Base-by-base conservation (phyloP, 148 eudicot genomes). In the Hydrangea macrophylla region DNA sequence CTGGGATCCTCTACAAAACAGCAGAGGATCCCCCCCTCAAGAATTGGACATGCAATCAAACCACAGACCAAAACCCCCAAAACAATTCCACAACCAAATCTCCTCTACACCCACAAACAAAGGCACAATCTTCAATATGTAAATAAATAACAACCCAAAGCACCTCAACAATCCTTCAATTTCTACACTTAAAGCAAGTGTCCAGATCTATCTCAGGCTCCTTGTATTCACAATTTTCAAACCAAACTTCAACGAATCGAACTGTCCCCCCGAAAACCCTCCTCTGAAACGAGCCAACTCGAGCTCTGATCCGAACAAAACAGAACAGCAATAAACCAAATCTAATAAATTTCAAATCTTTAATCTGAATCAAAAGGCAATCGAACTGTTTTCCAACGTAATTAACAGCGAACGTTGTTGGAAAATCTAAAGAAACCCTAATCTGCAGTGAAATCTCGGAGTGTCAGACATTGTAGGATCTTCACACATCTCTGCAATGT, bases 1-100 rank as follows among this genome's bases (percentile, higher is more conserved):
- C 44, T 15, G 77, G 81, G 81, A 78, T 78, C 78, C 81, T 64
- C 81, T 77, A 73, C 80, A 33, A 56, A 65, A 37, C 42, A 63
- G 81, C 51, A 73, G 81, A 78, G 81, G 77, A 78, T 67, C 78
- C 81, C 81, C 71, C 78, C 81, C 81, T 63, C 33, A 68, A 7
- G 65, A 50, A 44, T 56, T 51, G 32, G 33, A 40, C 77, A 78
- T 78, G 70, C 77, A 53, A 42, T 33, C 31, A 37, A 15, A 56
- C 37, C 31, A 67, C 73, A 28, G 50, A 26, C 55, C 33, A 39
- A 72, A 63, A 73, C 54, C 77, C 36, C 42, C n/a, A n/a, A n/a
- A 68, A 35, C 64, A 64, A 36, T 18, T 64, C 75, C 37, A 32
- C 44, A 27, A 26, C 33, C 50, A 45, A 64, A 35, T 51, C 28